phyloP scores from a whole-genome alignment of 495 filamentous ascomycete species.

The Pyrenopolyporus hunteri region DNA sequence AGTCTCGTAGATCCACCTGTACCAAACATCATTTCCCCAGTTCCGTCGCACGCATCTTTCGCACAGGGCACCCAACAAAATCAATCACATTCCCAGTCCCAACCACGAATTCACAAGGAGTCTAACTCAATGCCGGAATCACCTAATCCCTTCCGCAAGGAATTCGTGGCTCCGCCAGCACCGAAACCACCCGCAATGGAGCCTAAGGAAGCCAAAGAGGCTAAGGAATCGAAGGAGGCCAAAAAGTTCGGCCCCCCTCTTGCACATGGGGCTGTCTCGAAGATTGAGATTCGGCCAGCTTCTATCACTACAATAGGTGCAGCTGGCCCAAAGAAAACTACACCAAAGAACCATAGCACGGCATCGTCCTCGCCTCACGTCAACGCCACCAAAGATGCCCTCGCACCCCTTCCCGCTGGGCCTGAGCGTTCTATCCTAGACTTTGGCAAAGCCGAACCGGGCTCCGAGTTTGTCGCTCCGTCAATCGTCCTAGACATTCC shows the following conservation, averaged over 20 bases:
- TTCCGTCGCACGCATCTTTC: constrained; percentile 52
- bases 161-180: constrained; percentile 42
- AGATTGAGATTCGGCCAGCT: constrained; percentile 44
- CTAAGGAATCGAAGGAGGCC: constrained; percentile 34
- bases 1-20: constrained; percentile 82
- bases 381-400: constrained; percentile 47
- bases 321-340: constrained; percentile 43
- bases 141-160: constrained; percentile 42
- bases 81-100: constrained; percentile 29
- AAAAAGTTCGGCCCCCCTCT: constrained; percentile 45
- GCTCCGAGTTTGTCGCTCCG: constrained; percentile 63
- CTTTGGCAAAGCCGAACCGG: constrained; percentile 54
- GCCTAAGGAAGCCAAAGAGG: constrained; percentile 36
- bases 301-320: constrained; percentile 52
- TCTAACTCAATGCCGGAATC: constrained; percentile 39
- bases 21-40: constrained; percentile 53
- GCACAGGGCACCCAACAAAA: constrained; percentile 37
- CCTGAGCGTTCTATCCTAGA: constrained; percentile 57
- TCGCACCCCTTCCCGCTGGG: constrained; percentile 46
- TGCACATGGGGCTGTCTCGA: constrained; percentile 36
- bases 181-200: constrained; percentile 46
- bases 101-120: constrained; percentile 30
- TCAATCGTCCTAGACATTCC: constrained; percentile 86
- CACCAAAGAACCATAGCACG: constrained; percentile 50
- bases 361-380: constrained; percentile 50